A percentile compares a stretch with the other conserved stretches of the same genome.
Evolutionary conservation across 1,284 basidiomycete species (phyloP).

Genomic region (Microbotryomycetes sp.): DNA sequence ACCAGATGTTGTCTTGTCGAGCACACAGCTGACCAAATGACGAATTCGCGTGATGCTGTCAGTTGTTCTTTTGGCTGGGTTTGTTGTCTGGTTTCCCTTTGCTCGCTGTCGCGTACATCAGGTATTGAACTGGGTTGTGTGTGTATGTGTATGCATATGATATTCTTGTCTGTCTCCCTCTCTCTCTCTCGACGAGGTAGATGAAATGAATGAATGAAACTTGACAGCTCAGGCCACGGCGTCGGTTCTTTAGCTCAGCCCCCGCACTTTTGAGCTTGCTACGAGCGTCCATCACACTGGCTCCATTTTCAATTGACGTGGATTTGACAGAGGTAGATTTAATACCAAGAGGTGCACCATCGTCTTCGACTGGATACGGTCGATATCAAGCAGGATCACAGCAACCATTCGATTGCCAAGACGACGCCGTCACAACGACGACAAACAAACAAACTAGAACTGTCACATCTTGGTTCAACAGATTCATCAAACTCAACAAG

Average conservation of each 20-base stretch:
- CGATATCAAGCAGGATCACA: too few species aligned
- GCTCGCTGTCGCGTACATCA: slow-evolving; percentile 69
- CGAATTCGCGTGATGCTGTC: too few species aligned
- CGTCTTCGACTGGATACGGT: background rate
- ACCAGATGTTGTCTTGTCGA: too few species aligned
- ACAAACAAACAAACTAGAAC: background rate
- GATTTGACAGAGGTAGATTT: background rate
- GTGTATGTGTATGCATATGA: background rate
- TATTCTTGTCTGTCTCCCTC: too few species aligned
- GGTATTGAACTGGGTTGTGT: slow-evolving; percentile 21
- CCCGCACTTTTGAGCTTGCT: too few species aligned
- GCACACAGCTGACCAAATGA: too few species aligned
- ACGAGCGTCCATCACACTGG: slow-evolving; percentile 1
- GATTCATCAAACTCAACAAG: too few species aligned
- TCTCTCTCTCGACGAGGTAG: too few species aligned
- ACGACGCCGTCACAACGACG: too few species aligned
- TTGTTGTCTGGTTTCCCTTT: slow-evolving; percentile 77
- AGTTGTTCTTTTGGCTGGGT: slow-evolving; percentile 85
- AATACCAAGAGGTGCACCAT: background rate
- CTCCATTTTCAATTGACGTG: slow-evolving; percentile 1
- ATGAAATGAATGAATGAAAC: too few species aligned
- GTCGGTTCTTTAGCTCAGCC: too few species aligned
- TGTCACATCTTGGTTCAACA: background rate
- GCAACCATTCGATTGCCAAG: too few species aligned
- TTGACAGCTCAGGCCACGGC: background rate